Evolutionary conservation across 2,329 filamentous ascomycete species (phyloP).

Genomic region (Venturia aucupariae): DNA sequence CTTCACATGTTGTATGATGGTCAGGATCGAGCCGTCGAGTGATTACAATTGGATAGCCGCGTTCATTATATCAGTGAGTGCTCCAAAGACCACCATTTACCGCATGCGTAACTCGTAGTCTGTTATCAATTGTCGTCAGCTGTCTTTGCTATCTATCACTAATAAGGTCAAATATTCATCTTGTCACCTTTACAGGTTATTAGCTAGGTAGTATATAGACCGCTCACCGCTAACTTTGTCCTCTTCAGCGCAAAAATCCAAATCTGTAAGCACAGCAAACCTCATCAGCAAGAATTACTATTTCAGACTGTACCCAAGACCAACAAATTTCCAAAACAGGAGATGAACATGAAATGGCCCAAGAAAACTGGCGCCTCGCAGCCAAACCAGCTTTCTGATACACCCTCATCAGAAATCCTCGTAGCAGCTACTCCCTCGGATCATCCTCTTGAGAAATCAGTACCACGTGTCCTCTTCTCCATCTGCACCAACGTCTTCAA

Average conservation of each 20-base stretch:
- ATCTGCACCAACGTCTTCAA: not conserved
- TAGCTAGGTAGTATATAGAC: not conserved
- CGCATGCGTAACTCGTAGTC: too few relatives aligned
- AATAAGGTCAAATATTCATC: not conserved
- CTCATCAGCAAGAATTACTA: too few relatives aligned
- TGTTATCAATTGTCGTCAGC: not conserved
- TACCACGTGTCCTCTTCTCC: not conserved
- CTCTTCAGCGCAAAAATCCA: not conserved
- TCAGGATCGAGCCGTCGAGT: too few relatives aligned
- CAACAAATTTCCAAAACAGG: too few relatives aligned
- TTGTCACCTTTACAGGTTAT: not conserved
- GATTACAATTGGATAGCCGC: too few relatives aligned
- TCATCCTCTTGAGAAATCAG: not conserved
- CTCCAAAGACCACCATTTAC: too few relatives aligned
- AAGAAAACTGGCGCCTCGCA: not conserved
- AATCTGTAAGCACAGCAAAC: not conserved
- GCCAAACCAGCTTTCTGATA: not conserved
- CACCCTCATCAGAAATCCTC: not conserved
- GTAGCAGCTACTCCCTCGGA: not conserved
- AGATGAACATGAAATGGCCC: not conserved
- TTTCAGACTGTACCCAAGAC: too few relatives aligned
- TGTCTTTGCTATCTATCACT: not conserved
- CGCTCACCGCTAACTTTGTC: not conserved
- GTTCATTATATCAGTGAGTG: too few relatives aligned
- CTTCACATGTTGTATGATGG: too few relatives aligned